Evolutionary conservation across 2,329 filamentous ascomycete genomes (phyloP).

Genomic region (Colletotrichum nymphaeae): DNA sequence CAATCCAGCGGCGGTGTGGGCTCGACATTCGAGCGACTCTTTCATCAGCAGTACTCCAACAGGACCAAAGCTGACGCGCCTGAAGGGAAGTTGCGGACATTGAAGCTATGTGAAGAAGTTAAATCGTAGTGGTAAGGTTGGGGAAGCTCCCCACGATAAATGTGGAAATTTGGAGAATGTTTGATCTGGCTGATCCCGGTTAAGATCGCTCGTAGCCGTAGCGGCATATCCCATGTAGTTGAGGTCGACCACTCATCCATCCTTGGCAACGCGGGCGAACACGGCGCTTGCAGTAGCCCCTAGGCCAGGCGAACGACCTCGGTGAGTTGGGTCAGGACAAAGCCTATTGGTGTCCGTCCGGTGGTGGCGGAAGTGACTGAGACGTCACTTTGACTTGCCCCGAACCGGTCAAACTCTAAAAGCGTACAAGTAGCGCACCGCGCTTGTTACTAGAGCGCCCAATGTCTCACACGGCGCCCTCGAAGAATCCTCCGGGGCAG

Average conservation of each 20-base stretch:
- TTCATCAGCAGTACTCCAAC: not conserved
- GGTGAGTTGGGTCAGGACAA: not conserved
- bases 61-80: not conserved
- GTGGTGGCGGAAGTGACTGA: conserved; percentile 6
- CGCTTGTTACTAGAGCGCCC: not conserved
- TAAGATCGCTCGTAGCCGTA: not conserved
- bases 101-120: not conserved
- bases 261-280: not conserved
- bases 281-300: not conserved
- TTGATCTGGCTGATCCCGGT: not conserved
- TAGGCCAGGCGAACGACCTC: not conserved
- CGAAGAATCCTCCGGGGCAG: not conserved
- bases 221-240: not conserved
- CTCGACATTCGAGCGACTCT: conserved; percentile 4
- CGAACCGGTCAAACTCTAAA: conserved; percentile 9
- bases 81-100: not conserved
- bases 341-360: conserved; percentile 3
- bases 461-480: not conserved
- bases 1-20: not conserved
- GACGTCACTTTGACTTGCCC: conserved; percentile 22
- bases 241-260: not conserved
- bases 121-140: not conserved
- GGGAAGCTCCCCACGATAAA: not conserved
- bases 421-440: not conserved
- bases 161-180: conserved; percentile 14